These are phyloP conservation scores for Podila minutissima DNA, from an alignment of 192 early-diverging fungal species.

Conservation along the genomic window DNA sequence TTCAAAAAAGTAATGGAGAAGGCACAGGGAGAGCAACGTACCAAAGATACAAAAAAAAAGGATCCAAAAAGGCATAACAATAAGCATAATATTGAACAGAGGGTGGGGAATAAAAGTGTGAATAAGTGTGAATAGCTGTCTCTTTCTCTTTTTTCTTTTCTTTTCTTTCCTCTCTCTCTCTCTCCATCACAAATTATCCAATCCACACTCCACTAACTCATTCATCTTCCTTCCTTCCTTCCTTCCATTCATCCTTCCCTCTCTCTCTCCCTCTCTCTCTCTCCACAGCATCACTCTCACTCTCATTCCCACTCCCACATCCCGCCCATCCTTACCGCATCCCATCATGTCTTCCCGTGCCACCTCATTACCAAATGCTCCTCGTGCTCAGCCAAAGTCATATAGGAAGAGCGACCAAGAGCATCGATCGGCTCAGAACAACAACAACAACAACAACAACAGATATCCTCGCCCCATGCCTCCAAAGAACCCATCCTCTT, in stretches of 20 bases:
- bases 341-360: background rate
- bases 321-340: background rate
- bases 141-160: background rate
- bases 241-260: background rate
- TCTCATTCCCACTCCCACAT: background rate
- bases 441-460: conserved; percentile 1
- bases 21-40: too few relatives aligned
- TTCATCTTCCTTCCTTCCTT: background rate
- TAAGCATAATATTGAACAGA: background rate
- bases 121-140: too few relatives aligned
- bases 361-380: conserved; percentile 4
- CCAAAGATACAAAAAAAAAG: too few relatives aligned
- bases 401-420: conserved; percentile 19
- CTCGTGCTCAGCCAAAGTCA: conserved; percentile 27
- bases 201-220: background rate
- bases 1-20: too few relatives aligned
- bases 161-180: background rate
- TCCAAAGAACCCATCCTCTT: conserved; percentile 5
- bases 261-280: conserved; percentile 7
- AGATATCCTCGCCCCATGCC: conserved; percentile 27
- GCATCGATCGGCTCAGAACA: conserved; percentile 5
- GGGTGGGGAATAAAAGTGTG: background rate
- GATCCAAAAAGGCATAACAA: too few relatives aligned
- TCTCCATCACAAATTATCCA: background rate
- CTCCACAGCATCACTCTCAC: background rate